Conservation (phyloP, 83 land plant genomes). For the Picea engelmannii region DNA sequence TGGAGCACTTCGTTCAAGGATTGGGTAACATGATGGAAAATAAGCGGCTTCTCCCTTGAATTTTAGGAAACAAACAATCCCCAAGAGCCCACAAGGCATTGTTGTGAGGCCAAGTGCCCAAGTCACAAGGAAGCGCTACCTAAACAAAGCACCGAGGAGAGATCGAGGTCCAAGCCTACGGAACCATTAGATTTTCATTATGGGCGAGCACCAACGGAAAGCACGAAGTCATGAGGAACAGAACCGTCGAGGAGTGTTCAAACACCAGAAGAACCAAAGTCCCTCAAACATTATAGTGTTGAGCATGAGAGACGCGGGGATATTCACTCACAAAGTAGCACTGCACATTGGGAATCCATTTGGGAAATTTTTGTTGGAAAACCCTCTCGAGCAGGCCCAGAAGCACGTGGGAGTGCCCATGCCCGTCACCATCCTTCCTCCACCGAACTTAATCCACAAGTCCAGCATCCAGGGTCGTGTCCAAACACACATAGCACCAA, state of each 20-base stretch:
- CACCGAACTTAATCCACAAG: too few species aligned
- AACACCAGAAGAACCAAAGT: slow-evolving; percentile 88
- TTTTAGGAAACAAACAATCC: too few species aligned
- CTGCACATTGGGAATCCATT: slow-evolving; percentile 95
- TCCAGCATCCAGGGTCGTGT: too few species aligned
- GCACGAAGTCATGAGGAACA: too few species aligned
- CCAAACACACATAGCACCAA: too few species aligned
- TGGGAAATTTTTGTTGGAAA: slow-evolving; percentile 70
- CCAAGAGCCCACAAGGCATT: too few species aligned
- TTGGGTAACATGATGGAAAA: not conserved
- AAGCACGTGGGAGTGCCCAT: not conserved
- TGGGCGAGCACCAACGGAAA: too few species aligned
- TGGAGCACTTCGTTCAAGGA: not conserved
- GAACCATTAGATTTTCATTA: too few species aligned
- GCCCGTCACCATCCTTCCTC: slow-evolving; percentile 32
- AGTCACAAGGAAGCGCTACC: too few species aligned
- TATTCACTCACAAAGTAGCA: slow-evolving; percentile 73
- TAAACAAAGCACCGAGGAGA: too few species aligned
- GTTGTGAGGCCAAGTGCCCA: too few species aligned
- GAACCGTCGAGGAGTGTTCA: slow-evolving; percentile 26
- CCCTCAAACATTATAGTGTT: slow-evolving; percentile 69
- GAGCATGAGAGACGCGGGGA: slow-evolving; percentile 70
- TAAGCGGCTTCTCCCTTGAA: not conserved
- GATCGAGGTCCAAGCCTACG: too few species aligned
- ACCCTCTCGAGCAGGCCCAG: slow-evolving; percentile 93